A percentile compares a stretch with the other conserved stretches of the same genome.
These are phyloP conservation scores for Kodamaea jinghongensis DNA, from an alignment of 805 yeast species.

Conservation along the genomic window DNA sequence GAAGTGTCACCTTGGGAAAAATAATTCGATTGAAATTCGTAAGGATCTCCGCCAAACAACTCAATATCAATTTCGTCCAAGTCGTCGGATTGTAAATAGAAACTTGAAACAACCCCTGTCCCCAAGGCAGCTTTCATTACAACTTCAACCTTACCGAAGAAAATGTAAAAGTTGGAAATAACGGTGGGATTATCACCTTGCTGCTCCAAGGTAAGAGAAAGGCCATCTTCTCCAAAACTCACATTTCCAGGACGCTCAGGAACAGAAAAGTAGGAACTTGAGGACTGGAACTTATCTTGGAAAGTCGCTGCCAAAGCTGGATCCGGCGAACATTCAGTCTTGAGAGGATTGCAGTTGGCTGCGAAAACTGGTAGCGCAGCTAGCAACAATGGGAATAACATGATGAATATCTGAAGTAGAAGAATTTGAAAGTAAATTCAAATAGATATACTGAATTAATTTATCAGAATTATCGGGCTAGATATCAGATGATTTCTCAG, in stretches of 20 bases:
- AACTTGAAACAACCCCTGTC: constrained; percentile 13
- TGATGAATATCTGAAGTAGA: too few relatives aligned
- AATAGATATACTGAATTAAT: too few relatives aligned
- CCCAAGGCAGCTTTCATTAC: constrained; percentile 16
- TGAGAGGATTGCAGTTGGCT: constrained; percentile 29
- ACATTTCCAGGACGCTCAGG: constrained; percentile 11
- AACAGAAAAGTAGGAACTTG: constrained; percentile 11
- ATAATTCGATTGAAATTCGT: constrained; percentile 16
- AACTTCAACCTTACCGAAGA: constrained; percentile 17
- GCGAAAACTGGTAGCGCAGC: constrained; percentile 8
- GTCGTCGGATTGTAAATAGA: constrained; percentile 17
- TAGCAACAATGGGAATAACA: too few relatives aligned
- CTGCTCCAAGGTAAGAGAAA: constrained; percentile 13
- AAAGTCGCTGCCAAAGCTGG: constrained; percentile 30
- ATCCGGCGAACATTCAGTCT: constrained; percentile 25
- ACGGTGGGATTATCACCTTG: constrained; percentile 16
- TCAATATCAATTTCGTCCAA: constrained; percentile 18
- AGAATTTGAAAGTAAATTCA: too few relatives aligned
- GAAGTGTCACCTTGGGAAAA: constrained; percentile 15
- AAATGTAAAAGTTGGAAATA: constrained; percentile 16
- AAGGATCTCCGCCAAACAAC: constrained; percentile 15
- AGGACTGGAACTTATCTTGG: constrained; percentile 23
- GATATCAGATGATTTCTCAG: too few relatives aligned
- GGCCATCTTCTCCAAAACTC: constrained; percentile 10
- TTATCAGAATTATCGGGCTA: too few relatives aligned